Conservation (phyloP, 2,329 filamentous ascomycete species). For the Rachicladosporium sp. region DNA sequence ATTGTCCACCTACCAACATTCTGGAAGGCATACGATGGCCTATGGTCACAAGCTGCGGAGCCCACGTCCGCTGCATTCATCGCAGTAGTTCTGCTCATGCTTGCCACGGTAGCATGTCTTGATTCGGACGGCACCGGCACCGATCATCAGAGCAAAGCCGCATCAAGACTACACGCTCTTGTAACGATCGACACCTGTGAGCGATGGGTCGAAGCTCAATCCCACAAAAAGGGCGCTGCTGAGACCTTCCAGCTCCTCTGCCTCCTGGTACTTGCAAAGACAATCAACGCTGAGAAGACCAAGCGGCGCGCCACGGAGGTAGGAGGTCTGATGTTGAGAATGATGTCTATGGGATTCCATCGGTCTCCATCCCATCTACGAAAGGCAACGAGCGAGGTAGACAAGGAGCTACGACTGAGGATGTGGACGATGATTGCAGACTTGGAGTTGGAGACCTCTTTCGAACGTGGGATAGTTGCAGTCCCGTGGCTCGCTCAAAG, state of each 20-base stretch:
- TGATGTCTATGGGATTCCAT: slow-evolving; percentile 43
- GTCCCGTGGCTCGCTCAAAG: slow-evolving; percentile 32
- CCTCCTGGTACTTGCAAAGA: slow-evolving; percentile 38
- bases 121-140: slow-evolving; percentile 18
- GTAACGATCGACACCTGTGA: slow-evolving; percentile 29
- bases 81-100: slow-evolving; percentile 29
- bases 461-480: slow-evolving; percentile 43
- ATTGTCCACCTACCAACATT: slow-evolving; percentile 44
- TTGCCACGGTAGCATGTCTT: slow-evolving; percentile 26
- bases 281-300: slow-evolving; percentile 38
- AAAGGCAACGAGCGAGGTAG: slow-evolving; percentile 29
- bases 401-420: slow-evolving; percentile 42
- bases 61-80: slow-evolving; percentile 25
- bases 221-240: slow-evolving; percentile 41
- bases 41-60: slow-evolving; percentile 29
- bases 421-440: slow-evolving; percentile 47
- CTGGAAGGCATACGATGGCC: slow-evolving; percentile 35
- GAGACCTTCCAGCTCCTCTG: slow-evolving; percentile 40
- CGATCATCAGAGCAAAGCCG: slow-evolving; percentile 33
- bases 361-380: slow-evolving; percentile 31
- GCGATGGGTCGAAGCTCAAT: slow-evolving; percentile 31
- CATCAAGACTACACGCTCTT: slow-evolving; percentile 27
- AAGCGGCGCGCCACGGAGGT: slow-evolving; percentile 43
- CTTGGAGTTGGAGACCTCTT: slow-evolving; percentile 42
- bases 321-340: slow-evolving; percentile 39